Conservation (phyloP, 1,139 yeast genomes). For the Pneumocystis canis region DNA sequence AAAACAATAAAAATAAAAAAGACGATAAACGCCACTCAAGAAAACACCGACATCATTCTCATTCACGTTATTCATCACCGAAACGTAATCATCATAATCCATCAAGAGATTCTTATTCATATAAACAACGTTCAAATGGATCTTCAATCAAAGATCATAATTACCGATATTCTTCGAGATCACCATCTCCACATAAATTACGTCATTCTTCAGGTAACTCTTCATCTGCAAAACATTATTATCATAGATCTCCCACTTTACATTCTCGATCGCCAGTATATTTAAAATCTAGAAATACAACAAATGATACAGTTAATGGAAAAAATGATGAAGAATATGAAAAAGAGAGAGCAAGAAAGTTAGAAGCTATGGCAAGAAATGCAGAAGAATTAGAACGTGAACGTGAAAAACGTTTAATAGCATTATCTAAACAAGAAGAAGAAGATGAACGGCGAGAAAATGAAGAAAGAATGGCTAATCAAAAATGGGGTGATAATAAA, state of each 20-base stretch:
- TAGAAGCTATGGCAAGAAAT: slow-evolving; percentile 8
- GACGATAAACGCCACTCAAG: background rate
- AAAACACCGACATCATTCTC: background rate
- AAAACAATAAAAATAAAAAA: background rate
- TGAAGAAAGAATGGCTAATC: slow-evolving; percentile 1
- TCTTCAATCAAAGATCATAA: background rate
- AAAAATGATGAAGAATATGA: background rate
- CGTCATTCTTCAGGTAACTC: background rate
- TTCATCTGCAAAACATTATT: background rate
- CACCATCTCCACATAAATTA: background rate
- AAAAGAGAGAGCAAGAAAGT: background rate
- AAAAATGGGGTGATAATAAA: slow-evolving; percentile 1
- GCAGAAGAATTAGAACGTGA: slow-evolving; percentile 7
- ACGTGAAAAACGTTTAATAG: background rate
- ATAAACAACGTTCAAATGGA: background rate
- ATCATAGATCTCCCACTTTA: background rate
- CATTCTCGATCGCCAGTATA: no score
- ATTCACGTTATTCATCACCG: background rate
- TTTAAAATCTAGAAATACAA: background rate
- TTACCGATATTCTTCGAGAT: background rate
- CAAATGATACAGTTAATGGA: background rate
- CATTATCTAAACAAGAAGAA: background rate
- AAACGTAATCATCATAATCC: background rate
- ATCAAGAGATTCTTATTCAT: background rate
- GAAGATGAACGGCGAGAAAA: background rate